These are phyloP conservation scores for Cerrena zonata DNA, from an alignment of 1,284 basidiomycete species.

Conservation along the genomic window DNA sequence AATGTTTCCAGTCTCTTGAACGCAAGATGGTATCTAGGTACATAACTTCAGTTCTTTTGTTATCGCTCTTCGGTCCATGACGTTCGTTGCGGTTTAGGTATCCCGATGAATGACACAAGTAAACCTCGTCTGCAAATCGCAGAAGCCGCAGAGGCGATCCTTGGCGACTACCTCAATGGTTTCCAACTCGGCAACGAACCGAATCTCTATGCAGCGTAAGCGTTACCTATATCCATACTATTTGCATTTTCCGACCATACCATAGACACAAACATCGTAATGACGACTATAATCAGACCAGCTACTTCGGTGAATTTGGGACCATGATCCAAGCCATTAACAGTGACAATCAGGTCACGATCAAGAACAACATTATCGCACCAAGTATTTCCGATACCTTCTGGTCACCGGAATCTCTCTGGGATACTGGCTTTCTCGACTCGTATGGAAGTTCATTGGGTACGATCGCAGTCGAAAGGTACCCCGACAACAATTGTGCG, in stretches of 20 bases:
- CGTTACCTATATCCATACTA: slow-evolving; percentile 25
- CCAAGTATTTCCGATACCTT: slow-evolving; percentile 50
- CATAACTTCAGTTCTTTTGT: slow-evolving; percentile 3
- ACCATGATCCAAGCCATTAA: slow-evolving; percentile 36
- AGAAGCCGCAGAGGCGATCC: slow-evolving; percentile 37
- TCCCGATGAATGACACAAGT: slow-evolving; percentile 44
- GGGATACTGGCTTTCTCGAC: slow-evolving; percentile 54
- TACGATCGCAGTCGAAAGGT: slow-evolving; percentile 52
- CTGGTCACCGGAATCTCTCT: slow-evolving; percentile 50
- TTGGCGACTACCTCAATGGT: slow-evolving; percentile 40
- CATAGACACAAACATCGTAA: slow-evolving; percentile 25
- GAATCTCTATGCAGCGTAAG: slow-evolving; percentile 40
- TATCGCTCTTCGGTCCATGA: background rate
- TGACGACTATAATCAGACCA: slow-evolving; percentile 31
- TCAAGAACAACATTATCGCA: slow-evolving; percentile 49
- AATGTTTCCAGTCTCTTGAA: slow-evolving; percentile 53
- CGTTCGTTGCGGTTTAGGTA: slow-evolving; percentile 27
- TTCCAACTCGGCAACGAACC: slow-evolving; percentile 53
- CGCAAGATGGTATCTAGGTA: slow-evolving; percentile 56
- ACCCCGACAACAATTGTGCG: slow-evolving; percentile 57
- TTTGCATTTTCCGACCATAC: slow-evolving; percentile 3
- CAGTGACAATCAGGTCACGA: slow-evolving; percentile 35
- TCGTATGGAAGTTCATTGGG: slow-evolving; percentile 41
- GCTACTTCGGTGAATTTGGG: slow-evolving; percentile 49
- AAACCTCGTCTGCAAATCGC: slow-evolving; percentile 43